Evolutionary conservation across 495 filamentous ascomycete genomes (phyloP).

Genomic region (Corynascus novoguineensis): DNA sequence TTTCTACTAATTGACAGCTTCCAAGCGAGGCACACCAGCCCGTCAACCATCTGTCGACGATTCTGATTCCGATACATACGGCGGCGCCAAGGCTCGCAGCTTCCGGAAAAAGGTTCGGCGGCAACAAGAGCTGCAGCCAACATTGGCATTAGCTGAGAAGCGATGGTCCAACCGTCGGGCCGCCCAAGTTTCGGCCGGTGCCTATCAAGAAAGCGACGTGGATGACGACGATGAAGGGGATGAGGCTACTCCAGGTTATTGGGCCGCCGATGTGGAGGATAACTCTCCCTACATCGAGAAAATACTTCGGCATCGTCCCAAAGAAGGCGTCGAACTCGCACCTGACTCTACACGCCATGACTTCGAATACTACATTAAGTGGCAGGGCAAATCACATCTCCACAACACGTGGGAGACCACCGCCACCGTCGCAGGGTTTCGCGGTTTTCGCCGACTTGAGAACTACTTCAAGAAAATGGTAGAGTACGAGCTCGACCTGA

Average conservation of each 20-base stretch:
- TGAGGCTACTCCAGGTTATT: constrained; percentile 55
- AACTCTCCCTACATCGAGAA: constrained; percentile 78
- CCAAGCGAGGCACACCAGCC: constrained; percentile 58
- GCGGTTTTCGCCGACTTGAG: constrained; percentile 79
- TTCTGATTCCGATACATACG: constrained; percentile 69
- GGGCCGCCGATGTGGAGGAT: constrained; percentile 59
- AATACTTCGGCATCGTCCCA: constrained; percentile 77
- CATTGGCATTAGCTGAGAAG: constrained; percentile 62
- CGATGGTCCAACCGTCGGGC: constrained; percentile 88
- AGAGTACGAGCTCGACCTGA: constrained; percentile 63
- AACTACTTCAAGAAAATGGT: constrained; percentile 88
- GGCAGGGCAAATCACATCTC: constrained; percentile 90
- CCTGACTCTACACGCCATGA: constrained; percentile 63
- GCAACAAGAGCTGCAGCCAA: constrained; percentile 53
- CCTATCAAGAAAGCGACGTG: constrained; percentile 77
- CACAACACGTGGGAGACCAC: constrained; percentile 91
- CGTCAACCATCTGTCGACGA: constrained; percentile 55
- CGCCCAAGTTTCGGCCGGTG: constrained; percentile 78
- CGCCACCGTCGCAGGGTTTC: constrained; percentile 52
- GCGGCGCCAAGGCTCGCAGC: constrained; percentile 60
- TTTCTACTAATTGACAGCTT: constrained; percentile 47
- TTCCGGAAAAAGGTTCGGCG: constrained; percentile 67
- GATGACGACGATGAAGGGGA: constrained; percentile 61
- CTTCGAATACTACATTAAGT: constrained; percentile 95
- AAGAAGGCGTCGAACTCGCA: constrained; percentile 58